Evolutionary conservation across 2,329 filamentous ascomycete species (phyloP), one percentile per base, ranked within the genome.

Genomic region (Xylaria sp.): DNA sequence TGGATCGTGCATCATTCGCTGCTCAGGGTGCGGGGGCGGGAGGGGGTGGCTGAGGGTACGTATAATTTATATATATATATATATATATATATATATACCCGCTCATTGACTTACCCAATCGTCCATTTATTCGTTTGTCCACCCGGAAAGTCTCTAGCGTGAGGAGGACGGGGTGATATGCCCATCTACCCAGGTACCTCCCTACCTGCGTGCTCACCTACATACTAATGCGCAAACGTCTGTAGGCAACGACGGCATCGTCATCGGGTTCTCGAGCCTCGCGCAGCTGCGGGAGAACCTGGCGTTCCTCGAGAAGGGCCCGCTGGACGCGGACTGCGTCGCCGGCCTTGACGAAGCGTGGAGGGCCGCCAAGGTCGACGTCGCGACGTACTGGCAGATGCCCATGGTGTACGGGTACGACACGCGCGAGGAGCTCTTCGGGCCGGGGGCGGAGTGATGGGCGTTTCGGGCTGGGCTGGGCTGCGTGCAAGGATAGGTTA

Each of bases 261-360:
- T 86, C 49, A 75, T 86, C 40, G 84, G 83, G 19, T 77, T 82
- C 39, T 84, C 81, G 47, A 82, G 73, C 60, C 66, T 79, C 22
- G 71, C 74, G 52, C 83, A 87, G 70, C 70, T 86, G 24, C 73
- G 77, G 63, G 72, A 78, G 52, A 86, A 86, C 66, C 71, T 86
- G 50, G 71, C 77, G 54, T 74, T 79, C 55, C 66, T 86, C 20
- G 81, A 85, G 63, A 82, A 82, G 79, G 87, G 89, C 0, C 89
- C 89, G 0, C 73, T 94, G 57, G 88, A 89, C 0, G 80, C 87
- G 8, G 89, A 91, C 24, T 83, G 94, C 9, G 78, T 94, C 9
- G 74, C 86, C 66, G 85, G 81, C 16, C 73, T 95, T 56, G 90
- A 95, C 62, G 75, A 87, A 68, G 90, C 89, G 2, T 95, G 91